Conservation (phyloP, 192 early-diverging fungal species). For the Coemansia sp. region DNA sequence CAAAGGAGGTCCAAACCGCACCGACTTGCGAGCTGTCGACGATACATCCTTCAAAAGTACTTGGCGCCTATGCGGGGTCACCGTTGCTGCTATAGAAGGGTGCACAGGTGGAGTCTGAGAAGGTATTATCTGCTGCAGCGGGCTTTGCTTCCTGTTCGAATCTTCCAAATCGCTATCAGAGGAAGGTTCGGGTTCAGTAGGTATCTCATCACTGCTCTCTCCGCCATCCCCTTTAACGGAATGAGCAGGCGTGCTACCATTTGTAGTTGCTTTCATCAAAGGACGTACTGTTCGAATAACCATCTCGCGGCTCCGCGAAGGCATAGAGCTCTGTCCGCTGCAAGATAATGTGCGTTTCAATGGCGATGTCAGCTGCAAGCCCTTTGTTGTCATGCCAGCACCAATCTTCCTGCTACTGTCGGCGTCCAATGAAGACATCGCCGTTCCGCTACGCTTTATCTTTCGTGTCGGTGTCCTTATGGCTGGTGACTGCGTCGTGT, state of each 20-base stretch:
- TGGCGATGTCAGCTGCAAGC: slow-evolving; percentile 16
- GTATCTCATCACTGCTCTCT: slow-evolving; percentile 25
- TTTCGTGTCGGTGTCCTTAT: background rate
- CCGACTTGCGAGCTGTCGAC: slow-evolving; percentile 27
- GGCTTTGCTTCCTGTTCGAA: too few species aligned
- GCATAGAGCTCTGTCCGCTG: background rate
- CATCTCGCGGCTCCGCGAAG: background rate
- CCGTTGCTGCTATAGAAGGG: background rate
- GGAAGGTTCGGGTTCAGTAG: slow-evolving; percentile 31
- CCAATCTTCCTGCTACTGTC: too few species aligned
- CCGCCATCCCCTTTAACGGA: background rate
- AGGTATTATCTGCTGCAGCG: too few species aligned
- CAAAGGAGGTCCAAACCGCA: slow-evolving; percentile 59
- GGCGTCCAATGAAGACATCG: too few species aligned
- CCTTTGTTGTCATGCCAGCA: background rate
- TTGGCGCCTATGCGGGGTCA: slow-evolving; percentile 9
- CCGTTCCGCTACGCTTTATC: too few species aligned
- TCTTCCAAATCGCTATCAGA: slow-evolving; percentile 16
- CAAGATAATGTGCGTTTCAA: slow-evolving; percentile 38
- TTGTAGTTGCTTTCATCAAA: background rate
- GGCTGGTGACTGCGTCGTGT: slow-evolving; percentile 1
- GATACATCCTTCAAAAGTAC: background rate
- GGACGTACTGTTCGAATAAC: background rate
- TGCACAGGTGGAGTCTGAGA: too few species aligned
- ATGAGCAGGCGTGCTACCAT: background rate